These are phyloP conservation scores for Gossypium raimondii DNA, from an alignment of 345 rosid genomes.

Conservation along the genomic window DNA sequence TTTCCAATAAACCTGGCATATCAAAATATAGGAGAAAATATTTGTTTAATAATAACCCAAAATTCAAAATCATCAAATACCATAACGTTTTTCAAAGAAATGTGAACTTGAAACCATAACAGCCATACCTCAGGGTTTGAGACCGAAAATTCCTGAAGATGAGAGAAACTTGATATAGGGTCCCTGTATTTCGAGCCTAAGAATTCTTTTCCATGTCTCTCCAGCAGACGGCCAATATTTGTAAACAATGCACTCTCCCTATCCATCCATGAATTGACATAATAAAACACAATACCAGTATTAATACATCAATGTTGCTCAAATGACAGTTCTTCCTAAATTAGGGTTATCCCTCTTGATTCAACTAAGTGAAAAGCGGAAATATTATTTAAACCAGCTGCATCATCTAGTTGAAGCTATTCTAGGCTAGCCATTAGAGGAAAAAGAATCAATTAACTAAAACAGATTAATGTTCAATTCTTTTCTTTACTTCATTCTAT, in stretches of 20 bases:
- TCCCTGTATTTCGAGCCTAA: conserved; percentile 65
- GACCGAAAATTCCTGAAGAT: conserved; percentile 83
- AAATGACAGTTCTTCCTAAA: background rate
- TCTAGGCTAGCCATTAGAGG: background rate
- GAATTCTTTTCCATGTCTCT: conserved; percentile 67
- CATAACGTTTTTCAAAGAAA: background rate
- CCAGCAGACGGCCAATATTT: conserved; percentile 67
- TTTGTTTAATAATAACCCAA: background rate
- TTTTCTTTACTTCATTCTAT: background rate
- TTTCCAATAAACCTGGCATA: conserved; percentile 75
- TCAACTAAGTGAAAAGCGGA: background rate
- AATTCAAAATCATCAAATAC: background rate
- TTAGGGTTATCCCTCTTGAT: background rate
- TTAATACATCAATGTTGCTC: background rate
- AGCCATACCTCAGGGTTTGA: conserved; percentile 71
- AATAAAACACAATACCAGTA: background rate
- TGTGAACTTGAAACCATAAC: background rate
- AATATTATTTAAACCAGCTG: background rate
- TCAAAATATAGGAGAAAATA: conserved; percentile 16
- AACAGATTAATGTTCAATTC: background rate
- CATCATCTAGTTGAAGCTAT: background rate
- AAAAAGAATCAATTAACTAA: background rate
- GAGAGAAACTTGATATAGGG: conserved; percentile 76
- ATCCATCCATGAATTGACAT: conserved; percentile 4
- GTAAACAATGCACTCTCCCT: conserved; percentile 60